phyloP scores from a whole-genome alignment of 108 stramenopile species.

The Cyclotella atomus region DNA sequence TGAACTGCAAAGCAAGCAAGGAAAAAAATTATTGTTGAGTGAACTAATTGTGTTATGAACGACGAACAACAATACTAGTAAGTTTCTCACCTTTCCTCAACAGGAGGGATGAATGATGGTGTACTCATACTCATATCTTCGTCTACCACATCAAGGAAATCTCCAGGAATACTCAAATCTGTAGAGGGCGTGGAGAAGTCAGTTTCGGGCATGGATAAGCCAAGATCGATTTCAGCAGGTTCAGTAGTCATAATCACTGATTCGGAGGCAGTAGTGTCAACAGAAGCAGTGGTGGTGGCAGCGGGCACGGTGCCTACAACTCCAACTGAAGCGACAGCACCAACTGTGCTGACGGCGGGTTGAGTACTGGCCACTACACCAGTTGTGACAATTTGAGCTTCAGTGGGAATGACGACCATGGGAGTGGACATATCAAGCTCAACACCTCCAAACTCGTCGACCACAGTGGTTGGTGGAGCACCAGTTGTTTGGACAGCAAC shows the following conservation, averaged over 20 bases:
- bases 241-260: too few species aligned
- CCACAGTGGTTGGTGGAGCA: background rate
- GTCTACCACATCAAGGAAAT: background rate
- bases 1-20: too few species aligned
- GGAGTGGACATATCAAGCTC: too few species aligned
- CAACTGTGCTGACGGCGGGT: too few species aligned
- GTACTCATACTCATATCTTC: background rate
- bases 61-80: background rate
- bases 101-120: background rate
- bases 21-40: background rate
- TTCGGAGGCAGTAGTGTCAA: too few species aligned
- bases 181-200: background rate
- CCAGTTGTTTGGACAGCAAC: background rate
- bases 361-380: too few species aligned
- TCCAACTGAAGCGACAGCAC: too few species aligned
- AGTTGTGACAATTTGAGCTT: background rate
- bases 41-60: background rate
- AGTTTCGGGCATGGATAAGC: too few species aligned
- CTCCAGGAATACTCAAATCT: background rate
- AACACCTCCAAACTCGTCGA: background rate
- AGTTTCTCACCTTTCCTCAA: background rate
- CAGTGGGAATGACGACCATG: background rate
- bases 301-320: too few species aligned
- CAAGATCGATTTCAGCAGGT: too few species aligned
- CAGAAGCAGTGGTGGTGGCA: too few species aligned